Base-by-base conservation (phyloP, 2,329 filamentous ascomycete species). In the Ilyonectria destructans region DNA sequence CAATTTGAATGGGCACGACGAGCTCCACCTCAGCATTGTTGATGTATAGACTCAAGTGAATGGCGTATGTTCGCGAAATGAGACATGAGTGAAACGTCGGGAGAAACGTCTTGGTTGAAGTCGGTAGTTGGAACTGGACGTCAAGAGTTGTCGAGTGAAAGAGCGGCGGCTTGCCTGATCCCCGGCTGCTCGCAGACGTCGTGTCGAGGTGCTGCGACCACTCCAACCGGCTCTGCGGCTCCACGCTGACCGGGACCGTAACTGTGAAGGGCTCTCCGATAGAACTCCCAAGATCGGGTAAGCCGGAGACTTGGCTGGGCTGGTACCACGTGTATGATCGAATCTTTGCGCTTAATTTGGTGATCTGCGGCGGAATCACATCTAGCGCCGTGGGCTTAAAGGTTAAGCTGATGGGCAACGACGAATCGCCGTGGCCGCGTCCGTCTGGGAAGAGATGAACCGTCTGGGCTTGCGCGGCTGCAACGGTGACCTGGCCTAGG, bases 41-140 rank as follows among this genome's bases (percentile, higher is more conserved):
- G 12, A 54, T 8, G 19, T 33, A 15, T 33, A 54, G 21, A 23
- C 51, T 54, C 2, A 54, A 13, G 10, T 54, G n/a, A 19, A 60
- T 33, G 31, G 26, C 35, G 12, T 60, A 60, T n/a, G 45, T 48
- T 26, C 57, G 43, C 10, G 57, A 60, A 12, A 60, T 19, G 10
- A 60, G 43, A 37, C 57, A 60, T 2, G 57, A 35, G 10, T 60
- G 57, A 23, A 60, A 60, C 4, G 45, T 60, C 8, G 57, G 57
- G n/a, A 51, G 29, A n/a, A 60, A 60, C 2, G 45, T 33, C 13
- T 49, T 60, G 19, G 19, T 13, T 6, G 26, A 23, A 4, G 45
- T 51, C 2, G 57, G 57, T 12, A 60, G 43, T 8, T 60, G 23
- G 9, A 60, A 49, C 19, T 17, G 19, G n/a, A 60, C 29, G 6